Percentiles rank a stretch among this genome's conserved stretches.
These are phyloP conservation scores for Colletotrichum spinosum DNA, from an alignment of 2,329 filamentous ascomycete species.

Conservation along the genomic window DNA sequence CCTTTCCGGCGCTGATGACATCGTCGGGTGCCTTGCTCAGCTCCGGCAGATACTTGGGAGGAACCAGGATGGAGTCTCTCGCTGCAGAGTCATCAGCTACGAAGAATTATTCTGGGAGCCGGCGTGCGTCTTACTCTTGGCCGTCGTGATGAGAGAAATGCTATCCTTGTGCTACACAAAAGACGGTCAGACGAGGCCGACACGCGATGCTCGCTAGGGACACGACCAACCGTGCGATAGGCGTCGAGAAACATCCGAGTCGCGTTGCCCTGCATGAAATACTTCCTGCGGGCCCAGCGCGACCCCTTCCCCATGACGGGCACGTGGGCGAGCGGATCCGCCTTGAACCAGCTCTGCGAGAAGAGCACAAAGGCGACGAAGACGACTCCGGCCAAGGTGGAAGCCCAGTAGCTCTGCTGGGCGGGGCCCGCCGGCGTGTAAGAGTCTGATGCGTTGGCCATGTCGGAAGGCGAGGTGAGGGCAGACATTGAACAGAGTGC, in stretches of 20 bases:
- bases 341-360: no score
- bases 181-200: no score
- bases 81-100: not conserved
- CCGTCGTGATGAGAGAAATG: constrained; percentile 44
- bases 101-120: not conserved
- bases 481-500: no score
- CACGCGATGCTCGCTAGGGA: no score
- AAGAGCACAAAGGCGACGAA: no score
- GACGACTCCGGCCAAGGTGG: no score
- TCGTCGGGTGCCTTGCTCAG: constrained; percentile 45
- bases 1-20: constrained; percentile 43
- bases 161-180: constrained; percentile 43
- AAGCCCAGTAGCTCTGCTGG: no score
- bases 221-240: not conserved
- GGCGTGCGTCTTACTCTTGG: constrained; percentile 33
- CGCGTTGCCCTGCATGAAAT: constrained; percentile 13
- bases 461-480: no score
- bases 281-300: constrained; percentile 15
- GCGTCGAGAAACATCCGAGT: constrained; percentile 14
- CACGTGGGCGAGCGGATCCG: no score
- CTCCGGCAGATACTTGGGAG: constrained; percentile 43
- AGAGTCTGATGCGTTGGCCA: no score
- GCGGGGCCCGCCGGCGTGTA: no score
- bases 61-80: constrained; percentile 40
- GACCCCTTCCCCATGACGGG: not conserved